These are phyloP conservation scores for Aspergillus calidoustus DNA, from an alignment of 2,329 filamentous ascomycete genomes.

Conservation along the genomic window DNA sequence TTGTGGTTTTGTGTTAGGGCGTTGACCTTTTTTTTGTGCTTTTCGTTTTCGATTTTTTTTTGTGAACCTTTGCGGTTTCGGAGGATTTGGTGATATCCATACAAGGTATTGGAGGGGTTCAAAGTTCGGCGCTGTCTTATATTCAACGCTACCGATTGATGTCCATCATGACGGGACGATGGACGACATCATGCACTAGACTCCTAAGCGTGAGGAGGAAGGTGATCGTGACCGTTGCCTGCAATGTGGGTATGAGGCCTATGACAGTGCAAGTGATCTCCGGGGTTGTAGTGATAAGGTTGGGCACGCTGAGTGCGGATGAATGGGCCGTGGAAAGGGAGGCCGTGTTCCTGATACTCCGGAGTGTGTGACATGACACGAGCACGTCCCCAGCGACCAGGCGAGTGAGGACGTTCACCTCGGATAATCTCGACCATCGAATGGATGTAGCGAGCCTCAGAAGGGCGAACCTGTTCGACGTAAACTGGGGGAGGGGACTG, in stretches of 20 bases:
- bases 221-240: neutral
- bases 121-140: neutral
- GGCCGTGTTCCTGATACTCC: neutral
- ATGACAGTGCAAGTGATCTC: neutral
- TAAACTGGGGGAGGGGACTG: neutral
- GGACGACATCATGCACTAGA: neutral
- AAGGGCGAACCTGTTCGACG: neutral
- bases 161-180: neutral
- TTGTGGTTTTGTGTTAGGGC: neutral
- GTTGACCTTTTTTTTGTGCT: neutral
- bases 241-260: neutral
- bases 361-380: neutral
- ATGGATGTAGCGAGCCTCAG: neutral
- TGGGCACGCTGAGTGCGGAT: neutral
- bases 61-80: neutral
- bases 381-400: neutral
- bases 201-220: neutral
- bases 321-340: neutral
- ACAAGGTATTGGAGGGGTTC: neutral
- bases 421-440: neutral
- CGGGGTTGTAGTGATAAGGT: neutral
- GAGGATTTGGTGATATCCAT: neutral
- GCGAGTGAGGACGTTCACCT: neutral
- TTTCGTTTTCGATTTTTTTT: neutral
- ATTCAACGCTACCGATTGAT: neutral